These are phyloP conservation scores for Pyrus hybrid DNA, from an alignment of 331 rosid species.

Conservation along the genomic window DNA sequence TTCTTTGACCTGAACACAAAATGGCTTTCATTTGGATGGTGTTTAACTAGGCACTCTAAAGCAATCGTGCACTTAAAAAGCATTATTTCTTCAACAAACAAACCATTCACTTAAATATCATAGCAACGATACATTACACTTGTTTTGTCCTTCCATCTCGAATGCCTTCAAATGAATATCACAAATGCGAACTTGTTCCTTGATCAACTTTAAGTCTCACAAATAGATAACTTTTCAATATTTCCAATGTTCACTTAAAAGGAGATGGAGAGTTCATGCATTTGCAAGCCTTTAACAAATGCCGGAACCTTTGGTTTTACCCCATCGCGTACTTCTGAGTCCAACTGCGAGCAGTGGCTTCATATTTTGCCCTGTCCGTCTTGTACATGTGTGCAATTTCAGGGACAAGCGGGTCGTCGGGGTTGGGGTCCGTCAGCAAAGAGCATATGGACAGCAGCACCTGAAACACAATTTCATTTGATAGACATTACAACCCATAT, in stretches of 20 bases:
- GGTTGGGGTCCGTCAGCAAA: constrained; percentile 78
- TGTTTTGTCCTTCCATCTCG: constrained; percentile 16
- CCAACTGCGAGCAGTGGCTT: constrained; percentile 89
- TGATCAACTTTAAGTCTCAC: constrained; percentile 28
- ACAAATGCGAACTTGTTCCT: constrained; percentile 42
- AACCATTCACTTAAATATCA: constrained; percentile 17
- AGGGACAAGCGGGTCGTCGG: constrained; percentile 85
- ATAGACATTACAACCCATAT: background rate
- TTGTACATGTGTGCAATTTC: constrained; percentile 94
- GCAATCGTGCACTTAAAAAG: constrained; percentile 6
- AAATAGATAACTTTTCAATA: constrained; percentile 20
- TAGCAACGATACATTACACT: constrained; percentile 19
- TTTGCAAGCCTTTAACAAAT: constrained; percentile 4
- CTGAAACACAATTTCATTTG: constrained; percentile 24
- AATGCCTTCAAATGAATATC: constrained; percentile 46
- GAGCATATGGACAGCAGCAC: constrained; percentile 86
- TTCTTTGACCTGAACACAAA: background rate
- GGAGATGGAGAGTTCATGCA: constrained; percentile 20
- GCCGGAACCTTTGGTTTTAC: constrained; percentile 10
- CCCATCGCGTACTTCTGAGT: constrained; percentile 89
- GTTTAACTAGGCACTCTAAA: too few relatives aligned
- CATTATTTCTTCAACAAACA: constrained; percentile 17
- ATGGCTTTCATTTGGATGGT: background rate
- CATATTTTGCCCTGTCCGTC: constrained; percentile 68
- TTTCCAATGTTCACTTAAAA: constrained; percentile 19